phyloP scores from a whole-genome alignment of 148 eudicot species.

The Rhododendron mucronatum region DNA sequence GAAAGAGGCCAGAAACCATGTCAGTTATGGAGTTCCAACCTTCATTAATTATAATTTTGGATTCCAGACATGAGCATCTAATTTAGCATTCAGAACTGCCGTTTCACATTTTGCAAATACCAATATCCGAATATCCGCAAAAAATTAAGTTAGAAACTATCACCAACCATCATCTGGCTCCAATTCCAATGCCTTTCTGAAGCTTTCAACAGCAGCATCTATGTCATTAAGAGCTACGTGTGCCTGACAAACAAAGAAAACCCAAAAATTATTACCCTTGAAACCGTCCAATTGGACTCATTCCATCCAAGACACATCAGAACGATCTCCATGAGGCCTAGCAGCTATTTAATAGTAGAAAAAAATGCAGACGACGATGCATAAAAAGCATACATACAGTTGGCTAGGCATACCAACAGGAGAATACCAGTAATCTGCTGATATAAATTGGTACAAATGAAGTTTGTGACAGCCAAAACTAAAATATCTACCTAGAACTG shows the following conservation, averaged over 20 bases:
- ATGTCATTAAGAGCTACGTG: slow-evolving; percentile 81
- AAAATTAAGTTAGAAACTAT: not conserved
- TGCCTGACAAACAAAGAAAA: slow-evolving; percentile 41
- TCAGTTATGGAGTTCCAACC: not conserved
- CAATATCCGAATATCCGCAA: not conserved
- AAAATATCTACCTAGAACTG: not conserved
- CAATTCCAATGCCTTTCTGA: slow-evolving; percentile 69
- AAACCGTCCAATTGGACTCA: not conserved
- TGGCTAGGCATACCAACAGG: not conserved
- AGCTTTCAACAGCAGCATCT: slow-evolving; percentile 81
- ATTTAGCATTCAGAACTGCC: not conserved
- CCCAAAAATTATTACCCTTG: not conserved
- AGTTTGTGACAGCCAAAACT: not conserved
- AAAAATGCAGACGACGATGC: not conserved
- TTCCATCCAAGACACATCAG: not conserved
- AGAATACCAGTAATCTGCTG: not conserved
- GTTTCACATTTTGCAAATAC: not conserved
- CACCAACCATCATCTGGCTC: slow-evolving; percentile 83
- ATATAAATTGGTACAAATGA: not conserved
- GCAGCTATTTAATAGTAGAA: not conserved
- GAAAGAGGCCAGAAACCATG: slow-evolving; percentile 2
- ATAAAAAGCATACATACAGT: not conserved
- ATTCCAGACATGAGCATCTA: not conserved
- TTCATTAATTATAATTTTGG: not conserved
- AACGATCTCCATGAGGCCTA: not conserved